Evolutionary conservation across 768 basidiomycete genomes (phyloP), one percentile per base, ranked within the genome.

Genomic region (Lactarius sp.): DNA sequence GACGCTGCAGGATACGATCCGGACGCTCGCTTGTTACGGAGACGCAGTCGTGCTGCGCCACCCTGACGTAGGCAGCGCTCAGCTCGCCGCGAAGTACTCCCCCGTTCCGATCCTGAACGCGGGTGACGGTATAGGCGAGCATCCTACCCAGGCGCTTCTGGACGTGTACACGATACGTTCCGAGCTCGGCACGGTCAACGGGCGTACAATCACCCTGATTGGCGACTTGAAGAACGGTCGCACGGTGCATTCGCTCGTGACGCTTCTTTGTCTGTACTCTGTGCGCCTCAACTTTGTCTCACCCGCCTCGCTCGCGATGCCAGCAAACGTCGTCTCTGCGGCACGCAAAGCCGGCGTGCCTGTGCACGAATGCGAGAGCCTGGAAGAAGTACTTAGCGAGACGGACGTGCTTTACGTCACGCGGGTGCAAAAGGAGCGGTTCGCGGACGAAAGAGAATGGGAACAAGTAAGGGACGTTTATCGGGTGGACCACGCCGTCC

Each of bases 371-470:
- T 89, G 88, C 72, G 90, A 94, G 70, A 86, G 85, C n/a, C 78
- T 98, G 55, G 94, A 98, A 65, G 92, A 95, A 66, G 94, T 96
- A 6, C 80, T 98, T 50, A 85, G 80, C 3, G 89, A 93, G 69
- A 97, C 96, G 18, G 97, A 99, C 71, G 97, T 99, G 42, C 80
- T 99, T 18, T 99, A 98, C 75, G 94, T 96, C 31, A 99, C 97
- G 1, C 84, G 97, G 37, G 84, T 98, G 12, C 97, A 99, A 75
- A 94, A 88, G 79, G 97, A 99, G 77, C 82, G 97, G 59, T 97
- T 99, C 73, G 78, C 80, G 60, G 86, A 72, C 69, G 87, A 89
- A 69, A 79, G 76, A 37, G 96, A 95, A 73, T 99, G 94, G 92
- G 79, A 87, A 67, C 81, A 85, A 52, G 93, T 97, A 70, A 97